Evolutionary conservation across 164 flowering plant species (phyloP).

Genomic region (Cinnamomum micranthum): DNA sequence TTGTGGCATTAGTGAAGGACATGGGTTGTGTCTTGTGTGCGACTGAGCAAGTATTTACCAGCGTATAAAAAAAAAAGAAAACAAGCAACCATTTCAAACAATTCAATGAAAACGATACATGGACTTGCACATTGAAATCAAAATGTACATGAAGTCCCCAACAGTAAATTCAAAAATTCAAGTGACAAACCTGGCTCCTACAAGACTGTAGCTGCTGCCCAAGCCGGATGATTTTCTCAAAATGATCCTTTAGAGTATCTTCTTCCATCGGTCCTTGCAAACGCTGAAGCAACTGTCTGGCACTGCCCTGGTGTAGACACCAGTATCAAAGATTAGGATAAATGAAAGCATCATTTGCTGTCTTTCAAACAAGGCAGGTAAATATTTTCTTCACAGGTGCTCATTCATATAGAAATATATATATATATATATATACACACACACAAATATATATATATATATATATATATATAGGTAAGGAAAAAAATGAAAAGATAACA

Average conservation of each 20-base stretch:
- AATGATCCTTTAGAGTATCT: slow-evolving; percentile 65
- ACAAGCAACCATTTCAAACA: too few species aligned
- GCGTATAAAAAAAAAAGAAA: too few species aligned
- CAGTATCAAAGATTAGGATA: slow-evolving; percentile 8
- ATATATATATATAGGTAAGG: neutral
- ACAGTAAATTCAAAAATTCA: neutral
- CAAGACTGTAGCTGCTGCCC: slow-evolving; percentile 44
- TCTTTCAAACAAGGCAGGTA: neutral
- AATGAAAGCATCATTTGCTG: neutral
- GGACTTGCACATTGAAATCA: neutral
- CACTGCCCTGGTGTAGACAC: slow-evolving; percentile 68
- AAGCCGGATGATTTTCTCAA: slow-evolving; percentile 66
- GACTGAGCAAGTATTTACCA: too few species aligned
- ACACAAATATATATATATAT: too few species aligned
- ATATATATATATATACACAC: too few species aligned
- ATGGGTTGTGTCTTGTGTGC: too few species aligned
- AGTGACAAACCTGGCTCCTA: slow-evolving; percentile 46
- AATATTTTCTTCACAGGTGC: neutral
- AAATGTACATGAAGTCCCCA: neutral
- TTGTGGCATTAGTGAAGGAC: too few species aligned
- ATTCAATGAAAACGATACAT: too few species aligned
- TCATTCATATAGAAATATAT: too few species aligned
- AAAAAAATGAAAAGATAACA: neutral
- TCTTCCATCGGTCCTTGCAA: slow-evolving; percentile 83
- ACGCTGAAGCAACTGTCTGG: slow-evolving; percentile 83